These are phyloP conservation scores for Aspergillus niger DNA, from an alignment of 2,329 filamentous ascomycete genomes.

Conservation along the genomic window DNA sequence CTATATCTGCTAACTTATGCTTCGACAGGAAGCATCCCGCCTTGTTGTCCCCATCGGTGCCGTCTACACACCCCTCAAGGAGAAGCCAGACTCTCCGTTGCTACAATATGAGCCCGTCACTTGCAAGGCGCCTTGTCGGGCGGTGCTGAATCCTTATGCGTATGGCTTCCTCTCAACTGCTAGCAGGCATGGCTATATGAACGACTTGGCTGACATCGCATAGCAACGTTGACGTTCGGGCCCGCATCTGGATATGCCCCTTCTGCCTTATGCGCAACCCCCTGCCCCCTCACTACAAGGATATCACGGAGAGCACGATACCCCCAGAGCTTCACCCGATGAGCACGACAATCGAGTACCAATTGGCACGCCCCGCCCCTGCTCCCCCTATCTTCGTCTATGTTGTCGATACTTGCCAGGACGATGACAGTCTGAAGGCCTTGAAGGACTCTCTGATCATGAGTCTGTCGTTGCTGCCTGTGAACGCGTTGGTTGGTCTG, in stretches of 20 bases:
- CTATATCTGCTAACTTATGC: constrained; percentile 32
- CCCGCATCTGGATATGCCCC: constrained; percentile 68
- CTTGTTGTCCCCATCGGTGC: constrained; percentile 95
- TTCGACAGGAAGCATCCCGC: constrained; percentile 78
- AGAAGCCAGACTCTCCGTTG: constrained; percentile 82
- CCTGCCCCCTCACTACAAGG: constrained; percentile 68
- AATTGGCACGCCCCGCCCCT: constrained; percentile 62
- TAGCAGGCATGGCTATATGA: constrained; percentile 3
- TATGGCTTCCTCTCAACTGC: constrained; percentile 47
- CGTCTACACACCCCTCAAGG: constrained; percentile 92
- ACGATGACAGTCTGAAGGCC: constrained; percentile 67
- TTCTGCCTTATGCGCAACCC: constrained; percentile 68
- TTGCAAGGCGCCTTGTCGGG: constrained; percentile 94
- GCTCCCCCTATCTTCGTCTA: constrained; percentile 69
- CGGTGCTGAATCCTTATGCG: constrained; percentile 97
- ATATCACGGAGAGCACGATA: constrained; percentile 66
- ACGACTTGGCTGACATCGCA: constrained; percentile 26
- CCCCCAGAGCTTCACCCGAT: constrained; percentile 66
- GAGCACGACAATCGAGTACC: constrained; percentile 69
- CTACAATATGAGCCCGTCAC: constrained; percentile 95
- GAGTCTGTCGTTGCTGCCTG: constrained; percentile 64
- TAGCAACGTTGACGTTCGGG: constrained; percentile 66
- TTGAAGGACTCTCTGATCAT: constrained; percentile 68
- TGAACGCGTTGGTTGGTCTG: constrained; percentile 65
- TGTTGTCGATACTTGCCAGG: constrained; percentile 69